A percentile compares a stretch with the other conserved stretches of the same genome.
These are phyloP conservation scores for Penicillium mononematosum DNA, from an alignment of 495 filamentous ascomycete species.

Conservation along the genomic window DNA sequence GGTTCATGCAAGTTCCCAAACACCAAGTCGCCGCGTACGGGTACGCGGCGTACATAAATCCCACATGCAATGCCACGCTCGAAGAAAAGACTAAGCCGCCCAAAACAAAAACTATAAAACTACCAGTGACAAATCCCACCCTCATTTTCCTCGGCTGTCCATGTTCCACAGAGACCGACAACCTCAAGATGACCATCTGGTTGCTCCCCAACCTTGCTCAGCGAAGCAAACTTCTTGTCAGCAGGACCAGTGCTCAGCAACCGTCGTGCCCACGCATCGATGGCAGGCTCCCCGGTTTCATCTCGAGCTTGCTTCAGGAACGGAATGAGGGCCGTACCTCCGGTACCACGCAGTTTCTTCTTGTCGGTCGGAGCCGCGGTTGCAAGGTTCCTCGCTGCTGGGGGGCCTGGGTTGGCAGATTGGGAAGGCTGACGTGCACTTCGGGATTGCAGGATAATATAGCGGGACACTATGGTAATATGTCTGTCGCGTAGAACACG, in stretches of 20 bases:
- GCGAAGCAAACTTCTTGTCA: slow-evolving; percentile 36
- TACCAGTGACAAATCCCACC: slow-evolving; percentile 70
- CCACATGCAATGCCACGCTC: slow-evolving; percentile 28
- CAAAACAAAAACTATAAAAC: slow-evolving; percentile 6
- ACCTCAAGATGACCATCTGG: slow-evolving; percentile 62
- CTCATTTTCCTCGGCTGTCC: slow-evolving; percentile 81
- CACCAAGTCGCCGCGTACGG: slow-evolving; percentile 8
- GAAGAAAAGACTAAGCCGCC: slow-evolving; percentile 4
- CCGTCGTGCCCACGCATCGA: slow-evolving; percentile 76
- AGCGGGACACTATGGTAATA: slow-evolving; percentile 92
- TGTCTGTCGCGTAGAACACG: slow-evolving; percentile 90
- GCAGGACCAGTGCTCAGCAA: slow-evolving; percentile 61
- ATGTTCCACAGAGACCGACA: slow-evolving; percentile 78
- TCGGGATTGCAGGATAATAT: slow-evolving; percentile 74
- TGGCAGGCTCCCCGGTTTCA: slow-evolving; percentile 89
- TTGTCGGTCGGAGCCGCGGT: slow-evolving; percentile 45
- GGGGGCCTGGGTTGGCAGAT: slow-evolving; percentile 41
- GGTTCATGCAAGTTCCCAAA: neutral
- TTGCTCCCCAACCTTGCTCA: slow-evolving; percentile 69
- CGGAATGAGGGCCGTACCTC: slow-evolving; percentile 87
- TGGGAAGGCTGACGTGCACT: slow-evolving; percentile 51
- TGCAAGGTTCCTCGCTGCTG: slow-evolving; percentile 63
- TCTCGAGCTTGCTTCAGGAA: slow-evolving; percentile 94
- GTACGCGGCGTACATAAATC: slow-evolving; percentile 13
- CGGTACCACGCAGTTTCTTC: slow-evolving; percentile 80